These are phyloP conservation scores for Amesomyces nigricolor DNA, from an alignment of 2,329 filamentous ascomycete species.

Conservation along the genomic window DNA sequence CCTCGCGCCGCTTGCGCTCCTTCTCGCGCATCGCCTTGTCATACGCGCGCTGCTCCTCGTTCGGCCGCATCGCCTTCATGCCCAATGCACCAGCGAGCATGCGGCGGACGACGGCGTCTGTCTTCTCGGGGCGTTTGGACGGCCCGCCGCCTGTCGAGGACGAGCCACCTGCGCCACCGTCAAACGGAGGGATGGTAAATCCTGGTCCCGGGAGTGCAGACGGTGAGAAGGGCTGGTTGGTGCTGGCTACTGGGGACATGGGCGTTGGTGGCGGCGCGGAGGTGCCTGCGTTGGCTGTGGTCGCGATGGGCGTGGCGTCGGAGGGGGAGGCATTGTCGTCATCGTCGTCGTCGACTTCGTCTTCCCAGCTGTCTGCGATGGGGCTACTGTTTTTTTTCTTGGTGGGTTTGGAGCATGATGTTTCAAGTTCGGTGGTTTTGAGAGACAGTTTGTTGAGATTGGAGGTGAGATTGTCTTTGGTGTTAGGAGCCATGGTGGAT, in stretches of 20 bases:
- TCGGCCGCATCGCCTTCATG: slow-evolving; percentile 71
- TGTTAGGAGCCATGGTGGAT: slow-evolving; percentile 18
- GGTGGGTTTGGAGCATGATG: slow-evolving; percentile 10
- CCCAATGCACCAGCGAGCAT: slow-evolving; percentile 88
- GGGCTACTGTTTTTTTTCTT: slow-evolving; percentile 21
- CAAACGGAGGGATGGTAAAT: slow-evolving; percentile 15
- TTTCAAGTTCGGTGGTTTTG: slow-evolving; percentile 17
- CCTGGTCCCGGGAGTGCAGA: slow-evolving; percentile 12
- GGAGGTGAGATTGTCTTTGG: slow-evolving; percentile 19
- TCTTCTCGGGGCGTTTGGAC: slow-evolving; percentile 70
- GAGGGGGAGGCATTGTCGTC: slow-evolving; percentile 1
- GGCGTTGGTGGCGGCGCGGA: slow-evolving; percentile 62
- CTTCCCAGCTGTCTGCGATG: slow-evolving; percentile 29
- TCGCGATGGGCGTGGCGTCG: slow-evolving; percentile 9
- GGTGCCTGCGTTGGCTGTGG: slow-evolving; percentile 23
- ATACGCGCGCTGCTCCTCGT: slow-evolving; percentile 83
- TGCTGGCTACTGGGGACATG: slow-evolving; percentile 45
- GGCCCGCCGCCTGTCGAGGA: neutral
- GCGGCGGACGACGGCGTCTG: slow-evolving; percentile 80
- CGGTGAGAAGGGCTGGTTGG: slow-evolving; percentile 27
- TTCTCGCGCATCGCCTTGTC: slow-evolving; percentile 77
- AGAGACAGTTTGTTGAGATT: slow-evolving; percentile 25
- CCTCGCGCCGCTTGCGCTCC: slow-evolving; percentile 70
- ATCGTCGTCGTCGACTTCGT: slow-evolving; percentile 21
- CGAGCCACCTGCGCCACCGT: slow-evolving; percentile 3